Conservation (phyloP, 208 protist species). For the Wallacemonas sp. region DNA sequence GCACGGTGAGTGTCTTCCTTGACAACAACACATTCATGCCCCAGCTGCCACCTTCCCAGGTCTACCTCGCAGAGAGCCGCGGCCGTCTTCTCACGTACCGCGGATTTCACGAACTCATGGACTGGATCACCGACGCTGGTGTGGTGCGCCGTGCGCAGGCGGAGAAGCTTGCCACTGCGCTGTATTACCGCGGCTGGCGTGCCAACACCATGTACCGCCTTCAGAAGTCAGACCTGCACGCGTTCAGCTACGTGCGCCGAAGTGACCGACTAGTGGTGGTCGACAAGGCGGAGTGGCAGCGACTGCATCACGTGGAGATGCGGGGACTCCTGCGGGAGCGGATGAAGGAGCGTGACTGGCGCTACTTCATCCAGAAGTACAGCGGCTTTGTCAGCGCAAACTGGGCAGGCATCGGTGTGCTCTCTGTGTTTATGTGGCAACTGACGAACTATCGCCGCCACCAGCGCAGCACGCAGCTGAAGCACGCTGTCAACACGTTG, state of each 20-base stretch:
- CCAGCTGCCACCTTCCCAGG: conserved; percentile 52
- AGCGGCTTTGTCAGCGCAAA: conserved; percentile 69
- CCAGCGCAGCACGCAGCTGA: conserved; percentile 62
- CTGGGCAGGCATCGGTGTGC: conserved; percentile 52
- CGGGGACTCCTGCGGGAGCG: conserved; percentile 53
- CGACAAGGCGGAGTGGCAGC: conserved; percentile 72
- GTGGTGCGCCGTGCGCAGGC: conserved; percentile 40
- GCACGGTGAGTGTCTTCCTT: conserved; percentile 76
- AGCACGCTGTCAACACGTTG: conserved; percentile 65
- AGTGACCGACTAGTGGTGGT: conserved; percentile 47
- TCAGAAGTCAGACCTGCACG: conserved; percentile 36
- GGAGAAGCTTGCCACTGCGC: conserved; percentile 43
- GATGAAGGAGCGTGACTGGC: conserved; percentile 57
- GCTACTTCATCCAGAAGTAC: conserved; percentile 73
- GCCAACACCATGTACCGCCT: conserved; percentile 53
- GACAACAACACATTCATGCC: conserved; percentile 79
- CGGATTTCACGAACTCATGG: conserved; percentile 37
- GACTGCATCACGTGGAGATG: conserved; percentile 50
- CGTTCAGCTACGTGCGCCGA: conserved; percentile 51
- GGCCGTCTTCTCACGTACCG: conserved; percentile 40
- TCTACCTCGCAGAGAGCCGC: conserved; percentile 68
- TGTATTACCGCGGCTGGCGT: conserved; percentile 66
- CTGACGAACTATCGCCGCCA: conserved; percentile 60
- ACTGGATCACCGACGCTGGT: conserved; percentile 58
- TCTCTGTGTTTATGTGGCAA: conserved; percentile 73